A percentile compares a stretch with the other conserved stretches of the same genome.
Evolutionary conservation across 441 rosid genomes (phyloP).

Genomic region (Corymbia citriodora): DNA sequence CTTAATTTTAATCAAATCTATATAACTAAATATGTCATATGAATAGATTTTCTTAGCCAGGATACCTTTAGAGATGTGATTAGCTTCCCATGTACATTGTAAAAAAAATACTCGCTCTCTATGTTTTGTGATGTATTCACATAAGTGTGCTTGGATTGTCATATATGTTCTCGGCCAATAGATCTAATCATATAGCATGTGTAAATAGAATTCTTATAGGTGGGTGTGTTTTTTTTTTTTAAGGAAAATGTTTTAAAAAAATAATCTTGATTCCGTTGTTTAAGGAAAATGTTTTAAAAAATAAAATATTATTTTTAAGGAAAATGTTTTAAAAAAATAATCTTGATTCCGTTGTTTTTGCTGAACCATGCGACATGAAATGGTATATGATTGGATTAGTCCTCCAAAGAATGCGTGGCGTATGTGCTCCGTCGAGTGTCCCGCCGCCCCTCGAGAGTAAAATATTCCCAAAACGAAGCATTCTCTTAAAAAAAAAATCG

Average conservation of each 20-base stretch:
- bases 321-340: not conserved
- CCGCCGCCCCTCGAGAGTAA: not conserved
- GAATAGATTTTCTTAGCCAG: not conserved
- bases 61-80: not conserved
- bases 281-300: not conserved
- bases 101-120: not conserved
- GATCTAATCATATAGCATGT: not conserved
- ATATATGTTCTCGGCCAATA: not conserved
- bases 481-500: not conserved
- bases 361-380: not conserved
- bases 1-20: not conserved
- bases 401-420: not conserved
- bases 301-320: too few relatives aligned
- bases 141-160: rapidly evolving
- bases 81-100: not conserved
- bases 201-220: too few relatives aligned
- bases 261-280: not conserved
- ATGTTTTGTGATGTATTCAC: not conserved
- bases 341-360: not conserved
- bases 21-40: not conserved
- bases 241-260: too few relatives aligned
- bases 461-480: not conserved
- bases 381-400: not conserved
- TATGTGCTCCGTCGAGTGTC: not conserved
- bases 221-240: not conserved